Evolutionary conservation across 2,329 filamentous ascomycete genomes (phyloP).

Genomic region (Aspergillus sp.): DNA sequence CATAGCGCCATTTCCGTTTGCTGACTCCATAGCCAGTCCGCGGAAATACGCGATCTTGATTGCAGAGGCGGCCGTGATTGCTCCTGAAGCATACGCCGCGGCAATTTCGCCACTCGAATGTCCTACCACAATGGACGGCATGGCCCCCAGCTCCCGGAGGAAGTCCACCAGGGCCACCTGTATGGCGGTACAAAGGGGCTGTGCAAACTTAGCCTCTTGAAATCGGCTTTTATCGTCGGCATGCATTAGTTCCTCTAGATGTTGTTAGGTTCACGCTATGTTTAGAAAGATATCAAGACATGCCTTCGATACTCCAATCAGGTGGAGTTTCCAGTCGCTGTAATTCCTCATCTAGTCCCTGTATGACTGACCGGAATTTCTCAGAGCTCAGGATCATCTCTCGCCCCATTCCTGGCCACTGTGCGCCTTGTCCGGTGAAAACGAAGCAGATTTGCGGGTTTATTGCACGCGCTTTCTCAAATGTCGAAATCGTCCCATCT

Average conservation of each 20-base stretch:
- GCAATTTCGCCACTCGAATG: constrained; percentile 42
- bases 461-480: constrained; percentile 2
- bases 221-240: constrained; percentile 17
- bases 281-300: not conserved
- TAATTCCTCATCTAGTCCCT: constrained; percentile 18
- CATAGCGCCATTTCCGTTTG: constrained; percentile 14
- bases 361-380: constrained; percentile 22
- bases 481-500: constrained; percentile 1
- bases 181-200: constrained; percentile 33
- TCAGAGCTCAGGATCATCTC: constrained; percentile 25
- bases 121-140: constrained; percentile 27
- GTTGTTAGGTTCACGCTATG: too few species aligned
- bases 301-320: not conserved
- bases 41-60: not conserved
- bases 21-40: not conserved
- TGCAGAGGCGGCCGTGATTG: constrained; percentile 18
- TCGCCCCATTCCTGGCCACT: constrained; percentile 37
- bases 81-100: constrained; percentile 37
- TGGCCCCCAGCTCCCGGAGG: constrained; percentile 25
- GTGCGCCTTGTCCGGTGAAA: constrained; percentile 42
- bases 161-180: constrained; percentile 36
- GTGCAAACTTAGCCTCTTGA: constrained; percentile 28
- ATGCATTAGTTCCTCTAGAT: too few species aligned
- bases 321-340: not conserved
- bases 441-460: constrained; percentile 23